Evolutionary conservation across 352 stramenopile species (phyloP).

Genomic region (Globisporangium nunn): DNA sequence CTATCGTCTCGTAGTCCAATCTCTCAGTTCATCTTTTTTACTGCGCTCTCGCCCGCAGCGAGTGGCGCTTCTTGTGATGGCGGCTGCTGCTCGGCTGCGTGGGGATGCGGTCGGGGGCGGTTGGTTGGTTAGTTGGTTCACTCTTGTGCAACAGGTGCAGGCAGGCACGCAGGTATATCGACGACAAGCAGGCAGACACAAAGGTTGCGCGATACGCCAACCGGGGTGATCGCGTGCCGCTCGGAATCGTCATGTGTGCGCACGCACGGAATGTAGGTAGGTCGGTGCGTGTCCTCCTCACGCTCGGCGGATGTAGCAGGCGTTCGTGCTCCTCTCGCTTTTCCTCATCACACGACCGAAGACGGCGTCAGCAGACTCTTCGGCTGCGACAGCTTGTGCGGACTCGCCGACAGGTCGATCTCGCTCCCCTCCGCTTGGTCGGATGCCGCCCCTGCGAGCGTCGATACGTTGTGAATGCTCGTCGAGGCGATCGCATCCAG

Average conservation of each 20-base stretch:
- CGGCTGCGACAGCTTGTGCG: constrained; percentile 37
- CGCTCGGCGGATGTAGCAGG: neutral
- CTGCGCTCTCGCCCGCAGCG: neutral
- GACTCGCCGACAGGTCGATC: constrained; percentile 25
- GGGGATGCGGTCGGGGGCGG: neutral
- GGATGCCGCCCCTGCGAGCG: constrained; percentile 19
- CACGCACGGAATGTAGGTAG: too few relatives aligned
- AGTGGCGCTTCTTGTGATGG: neutral
- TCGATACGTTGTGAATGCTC: constrained; percentile 44
- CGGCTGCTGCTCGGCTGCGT: neutral
- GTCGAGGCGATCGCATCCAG: constrained; percentile 31
- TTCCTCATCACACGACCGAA: constrained; percentile 37
- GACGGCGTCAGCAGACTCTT: constrained; percentile 45
- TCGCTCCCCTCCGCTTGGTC: constrained; percentile 5
- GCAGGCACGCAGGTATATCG: neutral
- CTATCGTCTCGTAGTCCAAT: neutral
- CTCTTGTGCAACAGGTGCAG: neutral
- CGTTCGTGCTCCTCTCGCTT: neutral
- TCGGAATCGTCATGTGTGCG: too few relatives aligned
- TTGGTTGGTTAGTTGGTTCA: neutral
- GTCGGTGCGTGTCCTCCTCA: too few relatives aligned
- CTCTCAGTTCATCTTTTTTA: neutral
- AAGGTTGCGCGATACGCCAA: neutral
- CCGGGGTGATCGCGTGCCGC: neutral
- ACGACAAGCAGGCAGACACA: neutral